Percentiles rank a stretch among this genome's conserved stretches.
Conservation (phyloP, 2,329 filamentous ascomycete species). For the Fusarium nygamai region DNA sequence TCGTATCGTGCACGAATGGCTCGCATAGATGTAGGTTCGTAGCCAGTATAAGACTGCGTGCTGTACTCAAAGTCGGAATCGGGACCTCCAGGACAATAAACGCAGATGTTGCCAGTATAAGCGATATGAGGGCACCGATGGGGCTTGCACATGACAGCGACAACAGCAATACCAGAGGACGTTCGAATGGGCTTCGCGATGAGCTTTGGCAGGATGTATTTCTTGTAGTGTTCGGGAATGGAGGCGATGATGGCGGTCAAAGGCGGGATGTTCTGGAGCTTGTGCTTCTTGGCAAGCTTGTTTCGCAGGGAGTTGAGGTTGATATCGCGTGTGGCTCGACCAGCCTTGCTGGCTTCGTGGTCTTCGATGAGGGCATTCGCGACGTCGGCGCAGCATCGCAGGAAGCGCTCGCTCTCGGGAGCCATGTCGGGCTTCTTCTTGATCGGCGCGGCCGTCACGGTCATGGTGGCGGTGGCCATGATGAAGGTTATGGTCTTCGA, state of each 20-base stretch:
- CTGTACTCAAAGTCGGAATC: slow-evolving; percentile 99
- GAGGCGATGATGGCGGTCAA: slow-evolving; percentile 97
- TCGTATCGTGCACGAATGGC: slow-evolving; percentile 97
- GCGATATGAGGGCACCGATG: slow-evolving; percentile 97
- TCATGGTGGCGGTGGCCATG: slow-evolving; percentile 68
- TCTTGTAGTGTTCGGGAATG: slow-evolving; percentile 99
- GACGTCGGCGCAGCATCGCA: slow-evolving; percentile 95
- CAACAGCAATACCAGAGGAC: slow-evolving; percentile 95
- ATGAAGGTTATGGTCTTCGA: not conserved
- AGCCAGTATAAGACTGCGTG: slow-evolving; percentile 98
- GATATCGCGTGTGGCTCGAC: slow-evolving; percentile 81
- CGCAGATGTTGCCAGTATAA: slow-evolving; percentile 98
- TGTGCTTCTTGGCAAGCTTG: slow-evolving; percentile 92
- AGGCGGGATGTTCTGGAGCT: slow-evolving; percentile 85
- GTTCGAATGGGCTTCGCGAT: slow-evolving; percentile 97
- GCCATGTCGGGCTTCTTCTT: slow-evolving; percentile 80
- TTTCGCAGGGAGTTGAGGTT: slow-evolving; percentile 91
- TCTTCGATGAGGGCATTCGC: slow-evolving; percentile 94
- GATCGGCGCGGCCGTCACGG: slow-evolving; percentile 71
- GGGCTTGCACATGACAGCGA: slow-evolving; percentile 99
- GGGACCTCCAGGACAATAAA: slow-evolving; percentile 96
- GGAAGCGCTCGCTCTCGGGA: slow-evolving; percentile 93
- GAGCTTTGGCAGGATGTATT: slow-evolving; percentile 95
- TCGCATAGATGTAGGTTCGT: slow-evolving; percentile 98
- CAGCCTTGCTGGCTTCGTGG: slow-evolving; percentile 83